phyloP scores from a whole-genome alignment of 441 rosid species.

The Bruguiera hainesii region DNA sequence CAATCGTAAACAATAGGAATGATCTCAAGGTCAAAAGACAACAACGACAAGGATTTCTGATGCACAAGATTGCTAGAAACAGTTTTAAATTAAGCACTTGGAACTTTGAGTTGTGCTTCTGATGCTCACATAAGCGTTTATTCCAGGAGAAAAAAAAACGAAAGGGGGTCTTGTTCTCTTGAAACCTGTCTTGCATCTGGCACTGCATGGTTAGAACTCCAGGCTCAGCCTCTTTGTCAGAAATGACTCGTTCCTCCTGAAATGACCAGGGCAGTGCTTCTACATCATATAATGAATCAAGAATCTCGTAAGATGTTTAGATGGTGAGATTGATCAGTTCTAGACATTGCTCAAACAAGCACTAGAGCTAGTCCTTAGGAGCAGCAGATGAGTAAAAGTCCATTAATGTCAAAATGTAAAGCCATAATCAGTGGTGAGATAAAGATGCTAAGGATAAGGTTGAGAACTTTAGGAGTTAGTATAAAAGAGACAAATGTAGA shows the following conservation, averaged over 20 bases:
- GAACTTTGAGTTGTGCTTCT: neutral
- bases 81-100: neutral
- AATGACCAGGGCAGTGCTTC: neutral
- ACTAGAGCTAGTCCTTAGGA: too few species aligned
- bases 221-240: slow-evolving; percentile 9
- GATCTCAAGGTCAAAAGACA: too few species aligned
- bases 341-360: too few species aligned
- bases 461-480: neutral
- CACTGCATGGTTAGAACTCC: slow-evolving; percentile 16
- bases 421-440: too few species aligned
- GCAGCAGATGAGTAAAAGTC: too few species aligned
- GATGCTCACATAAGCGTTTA: neutral
- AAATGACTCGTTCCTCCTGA: neutral
- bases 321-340: too few species aligned
- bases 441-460: too few species aligned
- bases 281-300: too few species aligned
- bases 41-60: neutral
- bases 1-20: too few species aligned
- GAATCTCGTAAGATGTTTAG: too few species aligned
- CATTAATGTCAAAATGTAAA: too few species aligned
- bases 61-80: neutral
- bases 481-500: neutral
- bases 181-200: slow-evolving; percentile 1
- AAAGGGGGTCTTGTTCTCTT: neutral
- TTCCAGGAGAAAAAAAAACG: too few species aligned